A percentile compares a stretch with the other conserved stretches of the same genome.
phyloP scores from a whole-genome alignment of 345 rosid species.

The Sonneratia caseolaris region DNA sequence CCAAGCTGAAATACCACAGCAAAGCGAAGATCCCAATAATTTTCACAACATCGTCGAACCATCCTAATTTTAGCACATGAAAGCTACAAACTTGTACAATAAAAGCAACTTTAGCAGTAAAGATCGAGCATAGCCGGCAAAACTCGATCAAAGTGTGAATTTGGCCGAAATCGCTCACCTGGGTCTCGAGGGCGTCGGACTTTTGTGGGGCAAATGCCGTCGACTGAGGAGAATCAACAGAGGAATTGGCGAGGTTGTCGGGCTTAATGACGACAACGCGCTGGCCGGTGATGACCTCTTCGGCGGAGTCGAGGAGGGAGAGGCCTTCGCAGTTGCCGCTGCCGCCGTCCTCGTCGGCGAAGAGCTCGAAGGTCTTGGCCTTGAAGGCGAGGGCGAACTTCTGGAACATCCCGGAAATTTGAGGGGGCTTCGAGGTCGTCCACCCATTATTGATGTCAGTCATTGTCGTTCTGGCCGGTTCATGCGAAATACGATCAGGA shows the following conservation, averaged over 20 bases:
- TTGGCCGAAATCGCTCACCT: constrained; percentile 3
- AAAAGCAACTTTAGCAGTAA: neutral
- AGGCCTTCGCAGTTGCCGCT: constrained; percentile 18
- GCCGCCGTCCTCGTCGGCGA: constrained; percentile 49
- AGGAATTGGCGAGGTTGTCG: constrained; percentile 27
- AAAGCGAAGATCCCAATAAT: neutral
- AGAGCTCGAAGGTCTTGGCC: constrained; percentile 84
- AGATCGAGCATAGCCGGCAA: neutral
- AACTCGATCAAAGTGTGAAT: neutral
- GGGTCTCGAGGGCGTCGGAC: constrained; percentile 2
- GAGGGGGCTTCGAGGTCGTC: constrained; percentile 43
- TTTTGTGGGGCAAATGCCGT: neutral
- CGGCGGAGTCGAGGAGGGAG: constrained; percentile 67
- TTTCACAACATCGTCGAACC: neutral
- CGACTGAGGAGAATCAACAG: constrained; percentile 8
- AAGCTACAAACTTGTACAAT: neutral
- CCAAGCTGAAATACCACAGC: neutral
- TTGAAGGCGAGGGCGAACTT: constrained; percentile 90
- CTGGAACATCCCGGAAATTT: constrained; percentile 82
- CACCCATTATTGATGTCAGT: constrained; percentile 30
- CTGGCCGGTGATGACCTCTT: constrained; percentile 87
- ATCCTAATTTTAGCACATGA: no score
- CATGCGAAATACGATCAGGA: neutral
- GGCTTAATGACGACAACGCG: constrained; percentile 90
- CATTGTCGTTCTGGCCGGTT: constrained; percentile 8